These are phyloP conservation scores for Blastocystis sp. DNA, from an alignment of 352 stramenopile genomes.

Conservation along the genomic window DNA sequence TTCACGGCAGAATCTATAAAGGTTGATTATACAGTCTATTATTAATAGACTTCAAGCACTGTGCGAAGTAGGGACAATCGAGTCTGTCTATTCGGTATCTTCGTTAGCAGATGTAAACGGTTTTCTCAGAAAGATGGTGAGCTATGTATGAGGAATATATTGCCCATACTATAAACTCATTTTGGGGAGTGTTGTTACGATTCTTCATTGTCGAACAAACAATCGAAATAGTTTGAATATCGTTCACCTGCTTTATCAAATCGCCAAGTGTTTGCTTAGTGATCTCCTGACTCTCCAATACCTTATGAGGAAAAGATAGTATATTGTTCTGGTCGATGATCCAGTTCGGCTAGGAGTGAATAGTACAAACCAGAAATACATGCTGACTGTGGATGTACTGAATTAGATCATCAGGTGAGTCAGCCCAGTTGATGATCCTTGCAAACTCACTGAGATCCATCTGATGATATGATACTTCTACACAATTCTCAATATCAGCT, in stretches of 20 bases:
- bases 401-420: not conserved
- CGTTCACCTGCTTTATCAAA: constrained; percentile 32
- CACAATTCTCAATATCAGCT: constrained; percentile 36
- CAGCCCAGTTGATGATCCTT: not conserved
- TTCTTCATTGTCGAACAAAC: constrained; percentile 21
- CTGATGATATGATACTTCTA: not conserved
- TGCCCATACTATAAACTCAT: too few relatives aligned
- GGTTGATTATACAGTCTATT: not conserved
- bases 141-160: too few relatives aligned
- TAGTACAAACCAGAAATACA: not conserved
- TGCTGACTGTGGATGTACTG: not conserved
- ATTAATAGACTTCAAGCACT: too few relatives aligned
- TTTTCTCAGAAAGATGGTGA: too few relatives aligned
- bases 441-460: not conserved
- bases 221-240: constrained; percentile 49
- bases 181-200: not conserved
- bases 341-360: not conserved
- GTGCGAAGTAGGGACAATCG: too few relatives aligned
- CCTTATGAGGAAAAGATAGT: not conserved
- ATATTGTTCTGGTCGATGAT: not conserved
- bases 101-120: too few relatives aligned
- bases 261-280: constrained; percentile 38
- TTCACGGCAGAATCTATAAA: constrained; percentile 16
- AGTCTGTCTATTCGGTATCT: too few relatives aligned
- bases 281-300: not conserved